These are phyloP conservation scores for Coelastrella sp. DNA, from an alignment of 139 green algal genomes.

Conservation along the genomic window DNA sequence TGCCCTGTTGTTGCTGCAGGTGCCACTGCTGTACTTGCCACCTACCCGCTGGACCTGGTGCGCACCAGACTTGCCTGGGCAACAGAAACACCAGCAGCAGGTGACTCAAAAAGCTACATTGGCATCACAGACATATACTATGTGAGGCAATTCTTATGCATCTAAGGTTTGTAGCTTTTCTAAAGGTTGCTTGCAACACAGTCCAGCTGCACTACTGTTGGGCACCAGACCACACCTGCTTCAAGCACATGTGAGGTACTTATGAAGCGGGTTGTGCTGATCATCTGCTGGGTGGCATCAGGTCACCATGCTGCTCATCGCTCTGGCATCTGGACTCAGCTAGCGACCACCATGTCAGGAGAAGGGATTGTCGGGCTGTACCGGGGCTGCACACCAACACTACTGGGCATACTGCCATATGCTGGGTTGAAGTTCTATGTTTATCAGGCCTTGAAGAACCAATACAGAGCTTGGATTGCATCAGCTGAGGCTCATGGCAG, in stretches of 20 bases:
- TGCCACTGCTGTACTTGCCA: slow-evolving; percentile 87
- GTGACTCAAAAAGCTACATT: background rate
- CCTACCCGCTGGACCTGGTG: slow-evolving; percentile 93
- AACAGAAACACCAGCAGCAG: slow-evolving; percentile 42
- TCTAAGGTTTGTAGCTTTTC: background rate
- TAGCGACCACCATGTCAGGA: slow-evolving; percentile 58
- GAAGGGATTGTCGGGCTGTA: slow-evolving; percentile 82
- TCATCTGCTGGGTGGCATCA: too few relatives aligned
- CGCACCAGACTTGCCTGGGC: slow-evolving; percentile 86
- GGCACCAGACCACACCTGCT: too few relatives aligned
- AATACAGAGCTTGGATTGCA: slow-evolving; percentile 21
- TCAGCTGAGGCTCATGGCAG: background rate
- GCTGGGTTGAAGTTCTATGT: slow-evolving; percentile 94
- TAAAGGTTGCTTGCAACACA: background rate
- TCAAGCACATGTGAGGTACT: too few relatives aligned
- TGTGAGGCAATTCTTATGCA: background rate
- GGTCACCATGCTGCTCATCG: background rate
- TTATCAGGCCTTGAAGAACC: slow-evolving; percentile 89
- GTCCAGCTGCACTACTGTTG: background rate
- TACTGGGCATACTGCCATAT: slow-evolving; percentile 92
- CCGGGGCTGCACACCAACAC: slow-evolving; percentile 16
- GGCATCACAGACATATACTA: background rate
- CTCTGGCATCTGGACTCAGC: slow-evolving; percentile 52
- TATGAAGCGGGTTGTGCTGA: too few relatives aligned
- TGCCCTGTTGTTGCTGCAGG: slow-evolving; percentile 58